Evolutionary conservation across 257 asterid species (phyloP).

Genomic region (Salvia miltiorrhiza): DNA sequence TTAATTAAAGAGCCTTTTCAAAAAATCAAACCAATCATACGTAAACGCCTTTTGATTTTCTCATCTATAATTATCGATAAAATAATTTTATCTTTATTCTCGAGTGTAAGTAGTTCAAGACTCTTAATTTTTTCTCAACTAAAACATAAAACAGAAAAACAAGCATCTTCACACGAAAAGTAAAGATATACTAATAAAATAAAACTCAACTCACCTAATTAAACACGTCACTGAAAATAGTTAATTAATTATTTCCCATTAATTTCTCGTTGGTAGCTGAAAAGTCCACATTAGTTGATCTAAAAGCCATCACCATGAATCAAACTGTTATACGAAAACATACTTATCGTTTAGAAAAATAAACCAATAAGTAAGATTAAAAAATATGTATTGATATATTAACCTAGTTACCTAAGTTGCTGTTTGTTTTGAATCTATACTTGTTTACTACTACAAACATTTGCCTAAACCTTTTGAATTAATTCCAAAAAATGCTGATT

Average conservation of each 20-base stretch:
- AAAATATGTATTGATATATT: no score
- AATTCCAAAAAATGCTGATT: no score
- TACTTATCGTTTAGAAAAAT: no score
- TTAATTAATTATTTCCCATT: not conserved
- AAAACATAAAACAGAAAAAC: not conserved
- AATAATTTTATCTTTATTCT: not conserved
- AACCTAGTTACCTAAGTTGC: no score
- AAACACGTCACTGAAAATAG: conserved; percentile 21
- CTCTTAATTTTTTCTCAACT: not conserved
- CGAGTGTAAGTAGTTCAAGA: not conserved
- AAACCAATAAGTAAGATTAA: no score
- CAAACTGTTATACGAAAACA: no score
- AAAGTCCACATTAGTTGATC: conserved; percentile 26
- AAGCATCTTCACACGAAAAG: conserved; percentile 20
- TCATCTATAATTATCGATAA: no score
- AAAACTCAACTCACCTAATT: conserved; percentile 18
- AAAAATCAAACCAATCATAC: not conserved
- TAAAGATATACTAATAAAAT: not conserved
- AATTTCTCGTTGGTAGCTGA: conserved; percentile 2
- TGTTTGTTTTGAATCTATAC: no score
- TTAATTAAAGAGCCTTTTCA: not conserved
- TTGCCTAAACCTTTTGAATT: no score
- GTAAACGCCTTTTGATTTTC: not conserved
- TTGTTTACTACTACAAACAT: no score
- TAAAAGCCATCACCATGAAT: not conserved